These are phyloP conservation scores for Amphibolis antarctica DNA, from an alignment of 106 monocot species.

Conservation along the genomic window DNA sequence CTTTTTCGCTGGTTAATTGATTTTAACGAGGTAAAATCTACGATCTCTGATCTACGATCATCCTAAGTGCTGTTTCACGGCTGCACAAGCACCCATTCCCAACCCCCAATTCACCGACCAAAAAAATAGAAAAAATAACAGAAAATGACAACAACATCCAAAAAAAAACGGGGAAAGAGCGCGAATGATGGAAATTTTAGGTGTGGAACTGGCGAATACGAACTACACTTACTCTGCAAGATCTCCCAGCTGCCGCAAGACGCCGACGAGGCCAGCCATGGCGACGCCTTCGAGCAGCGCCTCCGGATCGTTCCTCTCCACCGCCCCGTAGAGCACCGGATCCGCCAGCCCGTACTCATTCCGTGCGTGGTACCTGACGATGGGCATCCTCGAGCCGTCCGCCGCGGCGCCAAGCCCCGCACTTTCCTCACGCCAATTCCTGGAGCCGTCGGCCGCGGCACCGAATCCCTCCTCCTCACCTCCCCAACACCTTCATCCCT, in stretches of 20 bases:
- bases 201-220: background rate
- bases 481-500: too few species aligned
- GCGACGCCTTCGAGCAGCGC: constrained; percentile 95
- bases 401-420: background rate
- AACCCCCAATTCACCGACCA: background rate
- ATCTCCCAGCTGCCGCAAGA: constrained; percentile 95
- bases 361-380: constrained; percentile 68
- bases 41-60: too few species aligned
- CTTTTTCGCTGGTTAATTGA: too few species aligned
- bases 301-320: constrained; percentile 86
- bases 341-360: constrained; percentile 84
- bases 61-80: too few species aligned
- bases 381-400: constrained; percentile 43
- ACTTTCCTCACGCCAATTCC: constrained; percentile 6
- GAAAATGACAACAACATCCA: background rate
- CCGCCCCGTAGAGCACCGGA: constrained; percentile 63
- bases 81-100: background rate
- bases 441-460: too few species aligned
- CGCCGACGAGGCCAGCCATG: constrained; percentile 96
- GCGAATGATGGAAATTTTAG: background rate
- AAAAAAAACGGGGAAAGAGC: background rate
- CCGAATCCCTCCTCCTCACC: too few species aligned
- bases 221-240: constrained; percentile 61
- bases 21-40: too few species aligned
- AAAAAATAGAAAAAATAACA: background rate